These are phyloP conservation scores for Ascochyta fabae DNA, from an alignment of 2,329 filamentous ascomycete species.

Conservation along the genomic window DNA sequence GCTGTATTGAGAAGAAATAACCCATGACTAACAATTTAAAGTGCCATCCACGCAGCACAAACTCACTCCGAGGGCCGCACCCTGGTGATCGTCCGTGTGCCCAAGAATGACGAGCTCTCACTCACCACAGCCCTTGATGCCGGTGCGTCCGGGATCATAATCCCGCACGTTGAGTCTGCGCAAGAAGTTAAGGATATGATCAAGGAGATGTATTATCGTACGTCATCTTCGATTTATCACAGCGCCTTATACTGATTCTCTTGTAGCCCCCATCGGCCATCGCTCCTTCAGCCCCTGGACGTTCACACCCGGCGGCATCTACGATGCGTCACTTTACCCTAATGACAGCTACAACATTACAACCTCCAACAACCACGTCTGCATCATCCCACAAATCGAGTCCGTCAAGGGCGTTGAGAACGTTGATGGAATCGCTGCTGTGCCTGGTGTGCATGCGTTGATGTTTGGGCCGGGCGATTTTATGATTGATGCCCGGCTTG, in stretches of 20 bases:
- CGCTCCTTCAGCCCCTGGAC: constrained; percentile 26
- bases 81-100: constrained; percentile 32
- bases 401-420: constrained; percentile 35
- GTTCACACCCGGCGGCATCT: constrained; percentile 32
- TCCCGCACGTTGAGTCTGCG: constrained; percentile 32
- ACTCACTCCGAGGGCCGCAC: constrained; percentile 35
- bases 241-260: background rate
- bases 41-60: constrained; percentile 36
- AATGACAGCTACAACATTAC: constrained; percentile 33
- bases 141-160: constrained; percentile 32
- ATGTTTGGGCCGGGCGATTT: constrained; percentile 38
- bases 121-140: constrained; percentile 35
- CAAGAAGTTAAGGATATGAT: constrained; percentile 34
- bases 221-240: background rate
- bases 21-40: constrained; percentile 6
- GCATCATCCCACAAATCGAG: constrained; percentile 38
- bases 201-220: constrained; percentile 32
- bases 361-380: constrained; percentile 35
- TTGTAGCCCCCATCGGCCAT: too few relatives aligned
- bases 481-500: constrained; percentile 35
- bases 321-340: constrained; percentile 27
- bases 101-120: constrained; percentile 33
- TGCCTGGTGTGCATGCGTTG: constrained; percentile 30
- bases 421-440: constrained; percentile 35
- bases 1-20: background rate